A percentile compares a stretch with the other conserved stretches of the same genome.
Conservation (phyloP, 768 basidiomycete genomes). For the Lyophyllum semitale region DNA sequence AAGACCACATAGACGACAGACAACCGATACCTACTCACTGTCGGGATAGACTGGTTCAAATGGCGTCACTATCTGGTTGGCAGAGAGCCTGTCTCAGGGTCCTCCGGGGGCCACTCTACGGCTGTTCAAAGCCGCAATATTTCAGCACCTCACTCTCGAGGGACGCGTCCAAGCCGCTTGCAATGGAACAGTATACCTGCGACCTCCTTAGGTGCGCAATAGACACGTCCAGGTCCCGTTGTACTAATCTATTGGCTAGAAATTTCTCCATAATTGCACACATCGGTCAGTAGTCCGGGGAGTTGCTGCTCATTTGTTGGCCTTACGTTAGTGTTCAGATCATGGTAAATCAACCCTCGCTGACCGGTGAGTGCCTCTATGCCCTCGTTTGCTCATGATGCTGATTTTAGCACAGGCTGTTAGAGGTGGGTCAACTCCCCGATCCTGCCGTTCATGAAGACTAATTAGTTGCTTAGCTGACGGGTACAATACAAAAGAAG, state of each 20-base stretch:
- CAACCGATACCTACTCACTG: not conserved
- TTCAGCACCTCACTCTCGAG: constrained; percentile 32
- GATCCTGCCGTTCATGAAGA: not conserved
- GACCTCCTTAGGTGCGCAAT: constrained; percentile 63
- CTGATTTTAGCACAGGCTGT: constrained; percentile 44
- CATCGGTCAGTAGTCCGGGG: constrained; percentile 57
- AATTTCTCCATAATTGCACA: constrained; percentile 98
- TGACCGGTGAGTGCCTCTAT: constrained; percentile 58
- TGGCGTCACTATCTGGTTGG: constrained; percentile 32
- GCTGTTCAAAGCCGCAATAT: constrained; percentile 16
- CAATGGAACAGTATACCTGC: constrained; percentile 66
- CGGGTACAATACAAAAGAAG: constrained; percentile 79
- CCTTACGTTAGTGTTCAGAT: constrained; percentile 39
- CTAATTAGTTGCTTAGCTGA: constrained; percentile 57
- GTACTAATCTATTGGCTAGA: constrained; percentile 34
- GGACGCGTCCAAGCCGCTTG: constrained; percentile 35
- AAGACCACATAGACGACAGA: not conserved
- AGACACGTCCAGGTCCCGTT: not conserved
- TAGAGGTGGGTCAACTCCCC: constrained; percentile 57
- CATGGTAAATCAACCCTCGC: constrained; percentile 96
- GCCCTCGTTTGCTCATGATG: constrained; percentile 3
- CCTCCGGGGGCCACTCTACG: constrained; percentile 15
- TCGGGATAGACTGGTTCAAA: not conserved
- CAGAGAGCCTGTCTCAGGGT: constrained; percentile 28
- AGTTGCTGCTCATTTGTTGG: constrained; percentile 1